These are phyloP conservation scores for Citrullus amarus DNA, from an alignment of 306 rosid species.

Conservation along the genomic window DNA sequence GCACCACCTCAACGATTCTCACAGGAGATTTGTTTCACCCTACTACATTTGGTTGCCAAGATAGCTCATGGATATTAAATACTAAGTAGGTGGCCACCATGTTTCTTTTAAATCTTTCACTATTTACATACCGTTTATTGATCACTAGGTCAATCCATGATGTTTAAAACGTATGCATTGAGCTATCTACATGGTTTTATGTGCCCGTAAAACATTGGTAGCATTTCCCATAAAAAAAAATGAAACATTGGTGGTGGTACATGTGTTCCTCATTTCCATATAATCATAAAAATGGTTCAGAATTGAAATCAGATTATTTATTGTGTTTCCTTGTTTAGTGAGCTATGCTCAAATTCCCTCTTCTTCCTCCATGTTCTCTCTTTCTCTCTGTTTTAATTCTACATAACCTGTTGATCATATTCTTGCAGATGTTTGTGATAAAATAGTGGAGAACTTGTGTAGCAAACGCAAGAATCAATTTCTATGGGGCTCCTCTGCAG, in stretches of 20 bases:
- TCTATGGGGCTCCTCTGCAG: conserved; percentile 42
- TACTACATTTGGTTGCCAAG: too few relatives aligned
- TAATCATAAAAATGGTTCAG: background rate
- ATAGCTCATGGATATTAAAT: too few relatives aligned
- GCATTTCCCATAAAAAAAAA: too few relatives aligned
- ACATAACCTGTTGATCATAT: background rate
- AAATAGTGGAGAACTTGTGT: conserved; percentile 78
- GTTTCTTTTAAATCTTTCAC: too few relatives aligned
- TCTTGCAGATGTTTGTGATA: conserved; percentile 72
- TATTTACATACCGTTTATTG: too few relatives aligned
- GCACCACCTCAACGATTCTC: too few relatives aligned
- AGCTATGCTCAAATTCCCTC: background rate
- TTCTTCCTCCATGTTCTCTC: background rate
- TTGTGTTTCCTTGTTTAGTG: background rate
- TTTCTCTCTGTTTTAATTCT: background rate
- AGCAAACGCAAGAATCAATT: conserved; percentile 67
- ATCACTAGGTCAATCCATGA: too few relatives aligned
- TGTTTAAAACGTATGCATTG: too few relatives aligned
- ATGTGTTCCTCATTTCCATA: background rate
- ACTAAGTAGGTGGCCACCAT: too few relatives aligned
- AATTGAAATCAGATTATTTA: background rate
- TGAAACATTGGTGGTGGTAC: background rate
- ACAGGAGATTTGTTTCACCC: too few relatives aligned
- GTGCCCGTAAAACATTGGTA: background rate
- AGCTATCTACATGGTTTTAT: background rate